A percentile compares a stretch with the other conserved stretches of the same genome.
phyloP scores from a whole-genome alignment of 176 grass and related monocot genomes.

The Puccinellia tenuiflora region DNA sequence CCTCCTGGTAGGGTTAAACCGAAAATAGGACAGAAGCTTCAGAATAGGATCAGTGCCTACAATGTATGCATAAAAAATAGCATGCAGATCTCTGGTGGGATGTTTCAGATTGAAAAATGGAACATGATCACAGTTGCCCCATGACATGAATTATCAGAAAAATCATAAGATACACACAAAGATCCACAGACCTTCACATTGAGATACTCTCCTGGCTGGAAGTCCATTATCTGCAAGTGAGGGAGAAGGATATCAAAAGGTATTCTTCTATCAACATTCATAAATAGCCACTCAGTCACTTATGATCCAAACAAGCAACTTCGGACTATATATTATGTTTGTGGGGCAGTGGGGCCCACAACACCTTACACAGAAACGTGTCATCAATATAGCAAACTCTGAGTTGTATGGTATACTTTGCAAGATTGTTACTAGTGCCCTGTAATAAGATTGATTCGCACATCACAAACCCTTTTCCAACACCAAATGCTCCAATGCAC shows the following conservation, averaged over 20 bases:
- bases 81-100: neutral
- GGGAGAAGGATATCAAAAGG: constrained; percentile 4
- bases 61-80: neutral
- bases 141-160: neutral
- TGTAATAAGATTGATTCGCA: neutral
- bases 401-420: neutral
- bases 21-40: neutral
- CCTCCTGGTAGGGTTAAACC: constrained; percentile 53
- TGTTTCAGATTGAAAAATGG: neutral
- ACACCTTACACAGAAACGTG: neutral
- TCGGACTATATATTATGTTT: neutral
- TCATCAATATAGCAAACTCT: neutral
- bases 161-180: neutral
- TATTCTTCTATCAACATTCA: neutral
- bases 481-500: neutral
- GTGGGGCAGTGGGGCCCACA: neutral
- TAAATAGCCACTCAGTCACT: neutral
- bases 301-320: neutral
- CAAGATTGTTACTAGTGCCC: neutral
- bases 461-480: neutral
- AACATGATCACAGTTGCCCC: neutral
- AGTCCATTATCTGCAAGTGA: constrained; percentile 87
- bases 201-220: constrained; percentile 96
- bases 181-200: constrained; percentile 80
- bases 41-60: neutral